Base-by-base conservation (phyloP, 805 yeast species). In the Dipodascus geniculatus region DNA sequence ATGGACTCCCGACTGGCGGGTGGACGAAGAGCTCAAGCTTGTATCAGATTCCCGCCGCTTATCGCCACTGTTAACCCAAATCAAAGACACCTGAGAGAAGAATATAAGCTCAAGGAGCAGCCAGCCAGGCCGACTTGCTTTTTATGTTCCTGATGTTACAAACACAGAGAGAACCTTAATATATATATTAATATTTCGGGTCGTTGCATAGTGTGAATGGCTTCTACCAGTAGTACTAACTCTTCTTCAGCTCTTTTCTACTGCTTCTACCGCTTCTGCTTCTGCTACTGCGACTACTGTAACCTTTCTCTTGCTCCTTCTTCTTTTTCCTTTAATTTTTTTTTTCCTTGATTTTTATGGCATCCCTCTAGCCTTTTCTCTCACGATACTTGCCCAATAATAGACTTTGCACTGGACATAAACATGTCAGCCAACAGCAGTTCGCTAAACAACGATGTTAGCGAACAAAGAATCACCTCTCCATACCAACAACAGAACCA, bases 401-500 rank as follows among this genome's bases (percentile, higher is more conserved):
- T n/a, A n/a, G n/a, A n/a, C n/a, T n/a, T n/a, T n/a, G n/a, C n/a
- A n/a, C n/a, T n/a, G n/a, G n/a, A n/a, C n/a, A n/a, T n/a, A n/a
- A n/a, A n/a, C n/a, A 28, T 28, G 33, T 28, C 33, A 28, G 11
- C 33, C 11, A 28, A 28, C 33, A 28, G 33, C 11, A 28, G 33
- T 28, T 28, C 33, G 33, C 6, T 28, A 11, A 28, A 28, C 11
- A 28, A 28, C 11, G 33, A 28, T 28, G 33, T 47, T 47, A 38
- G 20, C 20, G 44, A 38, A 3, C 44, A 38, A 17, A 38, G 24
- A 22, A 16, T 47, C 6, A 9, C 49, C 28, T 47, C 49, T 33
- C 54, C 57, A 23, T 63, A 65, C 51, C 70, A 61, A 53, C 66
- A 68, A 23, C 61, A 61, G 23, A 6, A 23, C 8, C 31, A 20